Conservation (phyloP, 1,139 yeast genomes). For the Protomyces lactucae-debilis region DNA sequence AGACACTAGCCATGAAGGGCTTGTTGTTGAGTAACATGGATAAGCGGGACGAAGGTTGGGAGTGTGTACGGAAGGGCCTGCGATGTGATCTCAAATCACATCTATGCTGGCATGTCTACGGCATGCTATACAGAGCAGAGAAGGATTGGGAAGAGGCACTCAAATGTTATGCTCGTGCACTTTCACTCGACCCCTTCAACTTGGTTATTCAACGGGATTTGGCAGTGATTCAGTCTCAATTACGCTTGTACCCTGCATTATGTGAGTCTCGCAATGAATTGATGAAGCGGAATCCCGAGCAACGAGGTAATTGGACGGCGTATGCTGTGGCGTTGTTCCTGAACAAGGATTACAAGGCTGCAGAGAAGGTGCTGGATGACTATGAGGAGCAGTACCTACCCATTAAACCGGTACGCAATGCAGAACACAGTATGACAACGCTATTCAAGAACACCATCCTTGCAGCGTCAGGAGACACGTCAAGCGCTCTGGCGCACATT, state of each 20-base stretch:
- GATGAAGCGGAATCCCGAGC: slow-evolving; percentile 74
- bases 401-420: slow-evolving; percentile 17
- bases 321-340: slow-evolving; percentile 82
- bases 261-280: slow-evolving; percentile 55
- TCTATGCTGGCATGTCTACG: slow-evolving; percentile 78
- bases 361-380: slow-evolving; percentile 56
- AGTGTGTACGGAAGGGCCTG: slow-evolving; percentile 57
- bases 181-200: slow-evolving; percentile 74
- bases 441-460: slow-evolving; percentile 67
- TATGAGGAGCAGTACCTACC: slow-evolving; percentile 1
- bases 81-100: slow-evolving; percentile 54
- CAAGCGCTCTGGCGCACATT: slow-evolving; percentile 60
- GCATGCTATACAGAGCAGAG: slow-evolving; percentile 69
- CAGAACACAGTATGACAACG: slow-evolving; percentile 36
- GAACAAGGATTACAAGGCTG: slow-evolving; percentile 59
- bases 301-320: slow-evolving; percentile 88
- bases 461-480: slow-evolving; percentile 58
- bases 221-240: slow-evolving; percentile 71
- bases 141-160: slow-evolving; percentile 73
- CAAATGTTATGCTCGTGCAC: slow-evolving; percentile 71
- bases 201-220: slow-evolving; percentile 76
- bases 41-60: slow-evolving; percentile 60
- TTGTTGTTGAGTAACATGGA: slow-evolving; percentile 55
- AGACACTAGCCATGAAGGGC: slow-evolving; percentile 81
- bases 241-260: slow-evolving; percentile 64